Conservation (phyloP, 192 early-diverging fungal species). For the Dissophora globulifera region DNA sequence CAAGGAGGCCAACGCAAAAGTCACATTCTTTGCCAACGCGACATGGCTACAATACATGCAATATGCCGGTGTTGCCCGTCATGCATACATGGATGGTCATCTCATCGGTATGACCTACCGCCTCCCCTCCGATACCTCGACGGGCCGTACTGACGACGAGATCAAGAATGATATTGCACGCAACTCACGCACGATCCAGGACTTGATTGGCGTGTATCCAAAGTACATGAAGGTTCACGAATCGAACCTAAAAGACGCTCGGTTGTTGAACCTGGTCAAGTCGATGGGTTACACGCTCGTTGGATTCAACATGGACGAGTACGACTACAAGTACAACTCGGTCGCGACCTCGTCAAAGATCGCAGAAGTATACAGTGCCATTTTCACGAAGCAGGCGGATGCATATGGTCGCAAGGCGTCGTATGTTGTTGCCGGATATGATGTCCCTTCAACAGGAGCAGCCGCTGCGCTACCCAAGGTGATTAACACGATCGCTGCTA, state of each 20-base stretch:
- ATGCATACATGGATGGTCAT: constrained; percentile 63
- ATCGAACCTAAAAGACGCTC: constrained; percentile 53
- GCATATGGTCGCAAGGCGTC: constrained; percentile 61
- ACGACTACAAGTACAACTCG: constrained; percentile 61
- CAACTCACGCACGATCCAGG: constrained; percentile 58
- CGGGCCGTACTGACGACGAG: constrained; percentile 50
- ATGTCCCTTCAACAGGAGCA: constrained; percentile 61
- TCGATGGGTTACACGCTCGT: constrained; percentile 57
- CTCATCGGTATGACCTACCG: constrained; percentile 68
- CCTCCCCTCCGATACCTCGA: constrained; percentile 54
- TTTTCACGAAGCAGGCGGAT: constrained; percentile 58
- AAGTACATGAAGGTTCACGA: constrained; percentile 62
- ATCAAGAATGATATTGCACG: constrained; percentile 54
- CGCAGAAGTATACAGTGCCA: constrained; percentile 54
- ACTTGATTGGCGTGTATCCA: constrained; percentile 62
- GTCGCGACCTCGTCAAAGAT: constrained; percentile 34
- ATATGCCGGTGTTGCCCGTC: constrained; percentile 61
- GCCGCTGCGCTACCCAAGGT: constrained; percentile 57
- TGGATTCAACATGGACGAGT: constrained; percentile 60
- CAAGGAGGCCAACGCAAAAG: constrained; percentile 56
- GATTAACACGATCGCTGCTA: constrained; percentile 53
- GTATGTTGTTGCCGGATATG: constrained; percentile 59
- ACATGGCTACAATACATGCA: constrained; percentile 65
- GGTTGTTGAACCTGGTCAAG: constrained; percentile 51
- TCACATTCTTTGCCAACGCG: constrained; percentile 63